phyloP scores from a whole-genome alignment of 257 asterid species.

The Ocimum tenuiflorum region DNA sequence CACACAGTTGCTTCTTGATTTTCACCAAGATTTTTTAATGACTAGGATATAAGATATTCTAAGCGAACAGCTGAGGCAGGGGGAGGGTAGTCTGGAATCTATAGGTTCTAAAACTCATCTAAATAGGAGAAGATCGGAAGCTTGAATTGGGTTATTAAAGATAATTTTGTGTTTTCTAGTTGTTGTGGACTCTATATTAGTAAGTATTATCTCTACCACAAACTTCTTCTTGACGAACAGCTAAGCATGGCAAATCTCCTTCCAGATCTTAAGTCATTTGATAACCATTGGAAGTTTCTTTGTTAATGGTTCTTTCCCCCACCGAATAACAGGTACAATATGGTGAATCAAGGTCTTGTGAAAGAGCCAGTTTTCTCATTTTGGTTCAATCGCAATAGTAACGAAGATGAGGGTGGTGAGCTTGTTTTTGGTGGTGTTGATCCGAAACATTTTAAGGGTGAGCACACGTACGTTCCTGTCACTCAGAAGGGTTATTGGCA shows the following conservation, averaged over 20 bases:
- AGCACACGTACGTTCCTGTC: slow-evolving; percentile 73
- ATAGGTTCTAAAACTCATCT: neutral
- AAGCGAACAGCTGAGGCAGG: neutral
- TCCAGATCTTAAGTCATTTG: neutral
- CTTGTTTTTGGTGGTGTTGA: slow-evolving; percentile 89
- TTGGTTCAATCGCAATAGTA: slow-evolving; percentile 63
- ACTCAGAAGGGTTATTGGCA: slow-evolving; percentile 93
- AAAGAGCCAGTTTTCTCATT: slow-evolving; percentile 65
- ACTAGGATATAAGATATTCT: neutral
- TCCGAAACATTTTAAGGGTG: slow-evolving; percentile 67
- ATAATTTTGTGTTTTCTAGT: neutral
- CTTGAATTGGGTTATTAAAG: neutral
- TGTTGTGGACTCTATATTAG: neutral
- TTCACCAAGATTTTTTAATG: neutral
- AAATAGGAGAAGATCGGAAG: neutral
- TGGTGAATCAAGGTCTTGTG: slow-evolving; percentile 74
- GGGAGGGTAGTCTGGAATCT: no score
- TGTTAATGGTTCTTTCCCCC: neutral
- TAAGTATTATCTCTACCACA: neutral
- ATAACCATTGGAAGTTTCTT: neutral
- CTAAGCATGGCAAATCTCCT: neutral
- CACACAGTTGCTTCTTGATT: no score
- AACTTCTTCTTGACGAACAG: neutral
- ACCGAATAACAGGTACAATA: slow-evolving; percentile 51
- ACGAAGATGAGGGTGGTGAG: slow-evolving; percentile 78